Evolutionary conservation across 352 stramenopile species (phyloP).

Genomic region (Blastocystis hominis): DNA sequence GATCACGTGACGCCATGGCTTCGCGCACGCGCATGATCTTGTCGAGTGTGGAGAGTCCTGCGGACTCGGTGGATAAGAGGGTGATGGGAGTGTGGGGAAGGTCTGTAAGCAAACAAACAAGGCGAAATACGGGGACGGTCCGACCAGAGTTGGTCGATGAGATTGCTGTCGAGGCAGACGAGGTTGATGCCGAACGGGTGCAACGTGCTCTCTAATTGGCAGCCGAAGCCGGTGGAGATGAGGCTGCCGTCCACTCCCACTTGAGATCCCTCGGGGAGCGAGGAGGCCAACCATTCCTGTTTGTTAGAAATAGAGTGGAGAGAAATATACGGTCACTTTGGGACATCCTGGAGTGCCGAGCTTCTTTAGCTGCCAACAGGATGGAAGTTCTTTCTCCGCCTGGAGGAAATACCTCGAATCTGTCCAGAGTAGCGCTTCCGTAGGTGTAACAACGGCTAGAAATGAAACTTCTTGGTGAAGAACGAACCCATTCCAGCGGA

Average conservation of each 20-base stretch:
- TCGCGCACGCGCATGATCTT: not conserved
- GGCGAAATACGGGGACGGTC: constrained; percentile 7
- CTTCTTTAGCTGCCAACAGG: constrained; percentile 88
- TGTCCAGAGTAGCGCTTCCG: constrained; percentile 87
- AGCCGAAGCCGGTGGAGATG: not conserved
- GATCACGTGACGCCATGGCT: not conserved
- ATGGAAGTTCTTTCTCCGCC: constrained; percentile 80
- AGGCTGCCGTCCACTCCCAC: constrained; percentile 79
- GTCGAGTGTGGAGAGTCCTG: not conserved
- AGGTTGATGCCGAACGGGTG: not conserved
- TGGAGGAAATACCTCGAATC: constrained; percentile 95
- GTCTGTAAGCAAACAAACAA: not conserved
- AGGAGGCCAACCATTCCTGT: constrained; percentile 72
- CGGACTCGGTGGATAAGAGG: not conserved
- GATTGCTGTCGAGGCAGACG: constrained; percentile 27
- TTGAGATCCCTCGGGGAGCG: constrained; percentile 67
- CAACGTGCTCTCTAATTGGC: not conserved
- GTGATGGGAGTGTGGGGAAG: not conserved
- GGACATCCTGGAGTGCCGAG: constrained; percentile 63
- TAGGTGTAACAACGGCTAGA: constrained; percentile 69
- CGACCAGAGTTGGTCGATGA: constrained; percentile 31
- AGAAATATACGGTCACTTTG: not conserved
- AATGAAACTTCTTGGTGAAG: not conserved
- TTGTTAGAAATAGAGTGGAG: constrained; percentile 61
- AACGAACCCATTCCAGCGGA: constrained; percentile 83